A percentile compares a stretch with the other conserved stretches of the same genome.
Evolutionary conservation across 805 yeast species (phyloP).

Genomic region (Yamadazyma scolyti): DNA sequence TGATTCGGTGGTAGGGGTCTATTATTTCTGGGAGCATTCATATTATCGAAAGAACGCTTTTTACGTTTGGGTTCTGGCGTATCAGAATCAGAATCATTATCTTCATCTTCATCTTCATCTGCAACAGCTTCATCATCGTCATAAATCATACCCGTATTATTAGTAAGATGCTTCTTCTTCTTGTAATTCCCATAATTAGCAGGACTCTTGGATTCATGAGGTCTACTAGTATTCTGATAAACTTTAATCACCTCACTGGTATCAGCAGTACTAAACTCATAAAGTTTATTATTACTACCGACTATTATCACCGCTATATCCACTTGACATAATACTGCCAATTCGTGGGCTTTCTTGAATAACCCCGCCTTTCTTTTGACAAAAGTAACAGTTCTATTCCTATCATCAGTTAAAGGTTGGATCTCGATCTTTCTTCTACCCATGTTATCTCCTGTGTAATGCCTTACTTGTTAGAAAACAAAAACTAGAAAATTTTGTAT

Average conservation of each 20-base stretch:
- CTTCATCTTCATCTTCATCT: slow-evolving; percentile 21
- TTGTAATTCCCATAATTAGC: slow-evolving; percentile 62
- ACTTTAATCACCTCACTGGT: slow-evolving; percentile 32
- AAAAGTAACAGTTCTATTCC: slow-evolving; percentile 83
- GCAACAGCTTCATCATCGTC: slow-evolving; percentile 17
- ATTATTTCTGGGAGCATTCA: slow-evolving; percentile 2
- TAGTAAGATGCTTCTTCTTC: slow-evolving; percentile 27
- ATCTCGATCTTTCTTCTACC: slow-evolving; percentile 96
- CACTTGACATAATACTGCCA: slow-evolving; percentile 87
- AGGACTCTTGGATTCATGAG: slow-evolving; percentile 61
- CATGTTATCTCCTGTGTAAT: slow-evolving; percentile 41
- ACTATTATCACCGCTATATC: slow-evolving; percentile 88
- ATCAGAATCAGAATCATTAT: slow-evolving; percentile 33
- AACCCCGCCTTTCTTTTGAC: slow-evolving; percentile 93
- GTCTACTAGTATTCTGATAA: slow-evolving; percentile 23
- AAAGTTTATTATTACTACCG: slow-evolving; percentile 77
- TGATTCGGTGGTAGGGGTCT: slow-evolving; percentile 16
- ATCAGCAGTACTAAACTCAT: slow-evolving; percentile 77
- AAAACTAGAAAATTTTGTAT: no score
- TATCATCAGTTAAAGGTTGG: slow-evolving; percentile 84
- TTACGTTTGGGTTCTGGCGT: slow-evolving; percentile 32
- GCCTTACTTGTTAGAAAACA: background rate
- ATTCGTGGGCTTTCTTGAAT: slow-evolving; percentile 81
- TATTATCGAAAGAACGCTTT: slow-evolving; percentile 11
- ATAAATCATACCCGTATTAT: background rate